phyloP scores from a whole-genome alignment of 768 basidiomycete species.

The Candolleomyces eurysporus region DNA sequence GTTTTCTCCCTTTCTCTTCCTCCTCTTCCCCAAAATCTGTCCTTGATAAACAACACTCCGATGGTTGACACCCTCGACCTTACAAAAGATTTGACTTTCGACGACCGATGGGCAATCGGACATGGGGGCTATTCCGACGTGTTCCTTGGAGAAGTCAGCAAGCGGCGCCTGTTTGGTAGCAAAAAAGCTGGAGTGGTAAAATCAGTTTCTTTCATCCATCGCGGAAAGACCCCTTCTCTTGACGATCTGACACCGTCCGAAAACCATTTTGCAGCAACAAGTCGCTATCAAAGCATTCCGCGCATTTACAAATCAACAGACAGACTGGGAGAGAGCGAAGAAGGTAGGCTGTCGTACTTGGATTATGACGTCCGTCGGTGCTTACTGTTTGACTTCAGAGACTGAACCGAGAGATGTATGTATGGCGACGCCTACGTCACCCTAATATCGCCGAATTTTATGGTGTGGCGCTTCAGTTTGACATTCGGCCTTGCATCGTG shows the following conservation, averaged over 20 bases:
- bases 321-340: conserved; percentile 15
- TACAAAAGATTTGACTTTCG: conserved; percentile 13
- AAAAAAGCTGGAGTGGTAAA: not conserved
- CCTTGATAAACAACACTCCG: not conserved
- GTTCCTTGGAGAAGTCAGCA: conserved; percentile 16
- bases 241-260: too few relatives aligned
- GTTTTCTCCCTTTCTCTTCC: not conserved
- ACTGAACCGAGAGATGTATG: conserved; percentile 37
- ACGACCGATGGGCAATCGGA: conserved; percentile 11
- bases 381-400: conserved; percentile 23
- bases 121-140: conserved; percentile 28
- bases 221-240: too few relatives aligned
- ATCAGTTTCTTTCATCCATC: not conserved
- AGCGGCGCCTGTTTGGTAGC: not conserved
- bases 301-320: conserved; percentile 16
- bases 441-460: conserved; percentile 40
- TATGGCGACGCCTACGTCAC: conserved; percentile 40
- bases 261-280: not conserved
- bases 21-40: not conserved
- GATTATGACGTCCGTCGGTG: not conserved
- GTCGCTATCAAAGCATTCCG: conserved; percentile 25
- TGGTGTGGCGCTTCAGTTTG: conserved; percentile 34
- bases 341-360: conserved; percentile 11
- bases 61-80: conserved; percentile 13
- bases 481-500: conserved; percentile 34